Conservation (phyloP, 1,284 basidiomycete genomes). For the Dichomitus squalens region DNA sequence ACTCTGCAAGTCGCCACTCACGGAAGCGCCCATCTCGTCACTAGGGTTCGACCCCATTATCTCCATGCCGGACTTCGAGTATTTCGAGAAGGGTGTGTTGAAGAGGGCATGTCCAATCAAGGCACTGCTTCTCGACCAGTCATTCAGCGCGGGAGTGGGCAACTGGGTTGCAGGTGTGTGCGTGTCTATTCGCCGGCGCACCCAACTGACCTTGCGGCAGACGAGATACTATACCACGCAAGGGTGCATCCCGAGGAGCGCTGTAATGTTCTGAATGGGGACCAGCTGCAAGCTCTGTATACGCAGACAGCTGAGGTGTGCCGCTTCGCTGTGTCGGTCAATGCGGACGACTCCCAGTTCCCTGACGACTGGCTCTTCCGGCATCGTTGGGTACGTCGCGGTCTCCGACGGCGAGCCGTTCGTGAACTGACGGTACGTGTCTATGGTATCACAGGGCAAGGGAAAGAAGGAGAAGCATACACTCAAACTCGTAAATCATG, state of each 20-base stretch:
- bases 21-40: slow-evolving; percentile 68
- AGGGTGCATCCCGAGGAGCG: slow-evolving; percentile 77
- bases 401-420: background rate
- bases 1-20: slow-evolving; percentile 58
- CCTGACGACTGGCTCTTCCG: slow-evolving; percentile 75
- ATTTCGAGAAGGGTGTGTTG: slow-evolving; percentile 53
- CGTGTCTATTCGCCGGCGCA: too few species aligned
- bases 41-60: slow-evolving; percentile 83
- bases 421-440: slow-evolving; percentile 9
- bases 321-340: slow-evolving; percentile 63
- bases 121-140: slow-evolving; percentile 79
- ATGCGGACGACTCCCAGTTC: slow-evolving; percentile 75
- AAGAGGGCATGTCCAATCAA: slow-evolving; percentile 77
- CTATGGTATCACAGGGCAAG: slow-evolving; percentile 16
- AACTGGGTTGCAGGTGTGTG: slow-evolving; percentile 79
- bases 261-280: slow-evolving; percentile 55
- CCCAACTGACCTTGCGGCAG: slow-evolving; percentile 35
- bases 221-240: slow-evolving; percentile 82
- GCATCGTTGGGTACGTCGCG: slow-evolving; percentile 61
- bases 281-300: slow-evolving; percentile 58
- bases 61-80: slow-evolving; percentile 64
- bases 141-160: slow-evolving; percentile 81
- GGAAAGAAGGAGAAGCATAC: slow-evolving; percentile 55
- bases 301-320: slow-evolving; percentile 62
- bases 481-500: slow-evolving; percentile 52